A percentile compares a stretch with the other conserved stretches of the same genome.
These are phyloP conservation scores for Brassica rapa DNA, from an alignment of 345 rosid genomes.

Conservation along the genomic window DNA sequence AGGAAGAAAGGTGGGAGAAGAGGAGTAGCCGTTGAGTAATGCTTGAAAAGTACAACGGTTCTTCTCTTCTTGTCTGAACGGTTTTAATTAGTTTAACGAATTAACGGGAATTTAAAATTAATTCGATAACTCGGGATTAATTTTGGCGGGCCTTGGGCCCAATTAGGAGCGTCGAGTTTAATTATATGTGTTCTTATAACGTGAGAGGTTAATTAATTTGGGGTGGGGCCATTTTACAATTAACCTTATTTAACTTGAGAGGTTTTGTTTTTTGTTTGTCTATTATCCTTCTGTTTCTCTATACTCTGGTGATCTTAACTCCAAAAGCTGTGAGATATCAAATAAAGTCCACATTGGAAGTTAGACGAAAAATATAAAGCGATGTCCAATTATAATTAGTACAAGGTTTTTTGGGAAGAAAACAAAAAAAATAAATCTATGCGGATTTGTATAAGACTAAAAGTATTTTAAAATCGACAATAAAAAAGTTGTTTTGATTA, in stretches of 20 bases:
- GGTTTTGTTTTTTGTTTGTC: not conserved
- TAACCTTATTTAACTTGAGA: conserved; percentile 29
- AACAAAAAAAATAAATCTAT: too few relatives aligned
- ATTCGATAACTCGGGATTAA: not conserved
- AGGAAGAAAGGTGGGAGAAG: not conserved
- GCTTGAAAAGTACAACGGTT: conserved; percentile 30
- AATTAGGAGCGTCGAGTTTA: not conserved
- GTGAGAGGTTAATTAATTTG: not conserved
- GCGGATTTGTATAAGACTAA: too few relatives aligned
- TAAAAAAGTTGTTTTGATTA: too few relatives aligned
- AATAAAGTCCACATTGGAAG: too few relatives aligned
- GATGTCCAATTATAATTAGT: too few relatives aligned
- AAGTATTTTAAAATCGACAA: not conserved
- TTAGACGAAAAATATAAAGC: too few relatives aligned
- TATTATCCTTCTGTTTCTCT: not conserved
- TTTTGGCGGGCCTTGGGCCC: conserved; percentile 29
- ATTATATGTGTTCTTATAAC: not conserved
- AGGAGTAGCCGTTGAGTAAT: conserved; percentile 35
- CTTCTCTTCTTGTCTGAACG: conserved; percentile 17
- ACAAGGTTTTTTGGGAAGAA: too few relatives aligned
- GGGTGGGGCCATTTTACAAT: not conserved
- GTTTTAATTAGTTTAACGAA: not conserved
- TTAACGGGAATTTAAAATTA: not conserved
- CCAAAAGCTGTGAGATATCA: not conserved
- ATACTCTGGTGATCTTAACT: not conserved